Evolutionary conservation across 2,329 filamentous ascomycete species (phyloP).

Genomic region (Graphium sp.): DNA sequence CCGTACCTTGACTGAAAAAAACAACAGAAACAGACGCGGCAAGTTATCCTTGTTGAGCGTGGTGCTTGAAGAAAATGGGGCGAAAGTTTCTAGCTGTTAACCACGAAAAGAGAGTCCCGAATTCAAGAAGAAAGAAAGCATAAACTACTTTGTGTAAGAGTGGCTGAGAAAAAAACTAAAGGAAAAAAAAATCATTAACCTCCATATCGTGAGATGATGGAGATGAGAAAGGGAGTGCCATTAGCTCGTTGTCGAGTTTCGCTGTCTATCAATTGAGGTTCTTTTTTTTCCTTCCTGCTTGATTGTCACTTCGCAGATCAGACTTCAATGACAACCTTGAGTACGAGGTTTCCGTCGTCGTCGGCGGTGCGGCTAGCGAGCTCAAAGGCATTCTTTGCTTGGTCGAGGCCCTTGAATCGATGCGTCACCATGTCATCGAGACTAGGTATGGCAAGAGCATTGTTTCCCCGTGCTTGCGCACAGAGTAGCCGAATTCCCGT

Average conservation of each 20-base stretch:
- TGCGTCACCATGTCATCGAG: constrained; percentile 62
- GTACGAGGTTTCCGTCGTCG: constrained; percentile 47
- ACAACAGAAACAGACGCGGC: too few species aligned
- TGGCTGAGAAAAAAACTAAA: neutral
- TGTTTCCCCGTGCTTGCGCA: constrained; percentile 20
- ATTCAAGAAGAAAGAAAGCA: neutral
- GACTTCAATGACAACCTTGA: constrained; percentile 53
- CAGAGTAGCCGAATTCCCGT: constrained; percentile 48
- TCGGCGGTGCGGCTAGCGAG: constrained; percentile 53
- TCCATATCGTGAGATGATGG: neutral
- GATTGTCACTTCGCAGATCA: constrained; percentile 11
- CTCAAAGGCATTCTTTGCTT: constrained; percentile 48
- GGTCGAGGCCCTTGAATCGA: constrained; percentile 46
- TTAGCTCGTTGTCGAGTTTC: neutral
- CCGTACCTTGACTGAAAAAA: too few species aligned
- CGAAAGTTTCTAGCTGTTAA: too few species aligned
- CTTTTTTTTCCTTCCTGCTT: neutral
- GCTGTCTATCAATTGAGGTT: neutral
- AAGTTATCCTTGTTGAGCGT: too few species aligned
- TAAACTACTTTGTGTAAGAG: too few species aligned
- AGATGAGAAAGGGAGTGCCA: neutral
- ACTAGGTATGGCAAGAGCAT: constrained; percentile 34
- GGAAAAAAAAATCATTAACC: neutral
- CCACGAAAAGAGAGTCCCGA: too few species aligned
- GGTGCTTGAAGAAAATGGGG: too few species aligned